Conservation (phyloP, 1,139 yeast species). For the Taiozyma sp. region DNA sequence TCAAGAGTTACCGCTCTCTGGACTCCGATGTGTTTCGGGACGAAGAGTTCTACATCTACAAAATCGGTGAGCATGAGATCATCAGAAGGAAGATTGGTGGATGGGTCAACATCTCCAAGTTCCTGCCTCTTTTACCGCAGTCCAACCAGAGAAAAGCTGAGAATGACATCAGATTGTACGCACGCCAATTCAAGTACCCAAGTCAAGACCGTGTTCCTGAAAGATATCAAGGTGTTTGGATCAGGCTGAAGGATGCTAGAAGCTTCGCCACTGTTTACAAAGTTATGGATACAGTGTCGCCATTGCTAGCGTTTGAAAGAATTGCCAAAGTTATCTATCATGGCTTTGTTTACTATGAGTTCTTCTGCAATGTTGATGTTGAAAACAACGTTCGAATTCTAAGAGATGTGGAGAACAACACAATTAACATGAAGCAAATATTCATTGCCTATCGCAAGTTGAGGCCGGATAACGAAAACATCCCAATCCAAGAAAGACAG, state of each 20-base stretch:
- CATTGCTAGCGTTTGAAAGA: conserved; percentile 20
- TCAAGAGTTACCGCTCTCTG: conserved; percentile 2
- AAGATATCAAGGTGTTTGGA: conserved; percentile 17
- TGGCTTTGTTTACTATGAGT: conserved; percentile 20
- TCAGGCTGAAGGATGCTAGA: conserved; percentile 16
- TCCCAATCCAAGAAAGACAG: conserved; percentile 8
- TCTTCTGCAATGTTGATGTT: conserved; percentile 12
- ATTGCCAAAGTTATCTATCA: conserved; percentile 18
- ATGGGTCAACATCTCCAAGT: conserved; percentile 18
- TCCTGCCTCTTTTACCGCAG: conserved; percentile 4
- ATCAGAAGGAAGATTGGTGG: conserved; percentile 20
- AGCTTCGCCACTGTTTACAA: conserved; percentile 11
- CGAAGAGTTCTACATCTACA: conserved; percentile 17
- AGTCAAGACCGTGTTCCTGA: neutral
- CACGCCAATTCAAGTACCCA: neutral
- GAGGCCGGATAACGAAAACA: conserved; percentile 5
- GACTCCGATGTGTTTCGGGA: conserved; percentile 12
- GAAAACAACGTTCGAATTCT: conserved; percentile 18
- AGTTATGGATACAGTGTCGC: conserved; percentile 11
- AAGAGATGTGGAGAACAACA: conserved; percentile 11
- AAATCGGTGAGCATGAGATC: neutral
- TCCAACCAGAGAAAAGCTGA: neutral
- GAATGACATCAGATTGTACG: neutral
- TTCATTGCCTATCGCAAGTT: conserved; percentile 13
- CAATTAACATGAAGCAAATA: conserved; percentile 20